phyloP scores from a whole-genome alignment of 129 eudicot species.

The Artemisia tridentata region DNA sequence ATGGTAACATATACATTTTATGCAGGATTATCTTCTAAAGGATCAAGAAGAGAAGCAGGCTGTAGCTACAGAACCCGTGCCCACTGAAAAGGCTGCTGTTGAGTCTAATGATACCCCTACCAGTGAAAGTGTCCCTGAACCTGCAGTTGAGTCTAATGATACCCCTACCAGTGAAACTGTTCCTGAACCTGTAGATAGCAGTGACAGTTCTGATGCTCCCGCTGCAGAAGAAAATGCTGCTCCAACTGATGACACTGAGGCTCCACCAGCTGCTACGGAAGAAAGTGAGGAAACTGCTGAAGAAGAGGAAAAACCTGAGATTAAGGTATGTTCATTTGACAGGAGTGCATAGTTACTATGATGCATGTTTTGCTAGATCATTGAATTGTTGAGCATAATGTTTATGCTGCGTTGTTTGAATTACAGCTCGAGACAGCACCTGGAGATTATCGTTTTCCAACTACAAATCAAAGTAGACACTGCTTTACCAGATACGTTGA shows the following conservation, averaged over 20 bases:
- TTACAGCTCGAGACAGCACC: conserved; percentile 96
- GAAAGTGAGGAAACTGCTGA: conserved; percentile 56
- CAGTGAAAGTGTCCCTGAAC: conserved; percentile 36
- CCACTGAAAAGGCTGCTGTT: conserved; percentile 33
- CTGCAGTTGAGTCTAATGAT: conserved; percentile 46
- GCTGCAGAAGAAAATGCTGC: conserved; percentile 47
- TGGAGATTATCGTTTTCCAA: conserved; percentile 94
- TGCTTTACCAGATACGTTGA: conserved; percentile 95
- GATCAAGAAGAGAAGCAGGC: conserved; percentile 44
- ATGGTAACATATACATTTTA: too few relatives aligned
- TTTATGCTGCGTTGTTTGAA: background rate
- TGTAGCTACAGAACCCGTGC: conserved; percentile 40
- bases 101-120: conserved; percentile 38
- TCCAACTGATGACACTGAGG: conserved; percentile 32
- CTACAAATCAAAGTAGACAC: conserved; percentile 92
- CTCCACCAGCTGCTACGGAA: conserved; percentile 41
- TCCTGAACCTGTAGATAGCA: conserved; percentile 33
- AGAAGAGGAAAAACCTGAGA: conserved; percentile 59
- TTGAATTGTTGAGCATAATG: background rate
- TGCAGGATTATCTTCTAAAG: conserved; percentile 72
- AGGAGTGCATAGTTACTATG: background rate
- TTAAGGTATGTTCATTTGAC: conserved; percentile 56
- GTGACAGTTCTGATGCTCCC: background rate
- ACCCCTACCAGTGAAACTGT: conserved; percentile 34
- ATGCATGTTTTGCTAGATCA: background rate